Evolutionary conservation across 2,329 filamentous ascomycete species (phyloP), one percentile per base, ranked within the genome.

Genomic region (Capronia americana): DNA sequence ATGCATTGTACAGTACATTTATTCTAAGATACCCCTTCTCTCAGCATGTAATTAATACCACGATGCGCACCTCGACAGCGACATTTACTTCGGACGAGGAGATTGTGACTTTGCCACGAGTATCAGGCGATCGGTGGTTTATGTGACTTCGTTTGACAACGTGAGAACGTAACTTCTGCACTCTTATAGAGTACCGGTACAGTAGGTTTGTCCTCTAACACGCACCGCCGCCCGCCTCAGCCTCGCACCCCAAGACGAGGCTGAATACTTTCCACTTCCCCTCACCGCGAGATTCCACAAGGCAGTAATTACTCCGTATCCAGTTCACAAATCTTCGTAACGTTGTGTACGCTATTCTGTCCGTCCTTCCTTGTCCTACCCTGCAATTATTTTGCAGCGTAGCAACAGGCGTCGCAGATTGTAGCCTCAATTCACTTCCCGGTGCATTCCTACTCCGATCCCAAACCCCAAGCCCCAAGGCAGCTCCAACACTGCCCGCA

Each of bases 11-110:
- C 57, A 55, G 56, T 69, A 59, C 5, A 1, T n/a, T 6, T 32
- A 17, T 17, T 41, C 14, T 26, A 23, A 61, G 59, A 68, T 66
- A 70, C 38, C 64, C 61, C 58, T 23, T 28, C 66, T 65, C 59
- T 30, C 24, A 30, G 20, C 60, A 24, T 57, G 34, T 60, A 44
- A 20, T 12, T 32, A 7, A 41, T 44, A 44, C 28, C n/a, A 48
- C 38, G 6, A 44, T 2, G 5, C 17, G 7, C 38, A 20, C 2
- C 6, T n/a, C 14, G 2, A n/a, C 14, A 44, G 11, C n/a, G 7
- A 7, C 7, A 44, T n/a, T 2, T 44, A 8, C 5, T 44, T 3
- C 14, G 17, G 3, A 44, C 5, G 17, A 6, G 38, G 38, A 8
- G 17, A n/a, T 44, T 3, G 38, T 8, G 38, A n/a, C 38, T 8